A percentile compares a stretch with the other conserved stretches of the same genome.
These are phyloP conservation scores for Lumnitzera littorea DNA, from an alignment of 345 rosid species.

Conservation along the genomic window DNA sequence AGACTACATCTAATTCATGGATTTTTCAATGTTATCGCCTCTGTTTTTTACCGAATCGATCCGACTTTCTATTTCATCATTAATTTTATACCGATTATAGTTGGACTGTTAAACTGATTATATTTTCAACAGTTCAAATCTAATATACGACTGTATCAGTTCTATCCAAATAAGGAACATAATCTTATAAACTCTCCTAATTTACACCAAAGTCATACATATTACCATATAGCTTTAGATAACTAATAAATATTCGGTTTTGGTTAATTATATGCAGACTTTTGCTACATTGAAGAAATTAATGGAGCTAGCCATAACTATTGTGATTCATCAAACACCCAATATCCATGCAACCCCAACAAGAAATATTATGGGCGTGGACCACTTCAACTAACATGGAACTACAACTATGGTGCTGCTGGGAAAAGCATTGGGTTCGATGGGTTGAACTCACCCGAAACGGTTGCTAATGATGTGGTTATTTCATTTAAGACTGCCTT, in stretches of 20 bases:
- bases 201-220: too few species aligned
- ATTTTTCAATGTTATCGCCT: too few species aligned
- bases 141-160: too few species aligned
- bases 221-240: too few species aligned
- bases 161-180: too few species aligned
- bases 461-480: slow-evolving; percentile 27
- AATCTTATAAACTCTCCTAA: background rate
- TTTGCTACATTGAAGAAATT: slow-evolving; percentile 55
- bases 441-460: slow-evolving; percentile 32
- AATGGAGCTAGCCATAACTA: slow-evolving; percentile 42
- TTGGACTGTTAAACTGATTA: too few species aligned
- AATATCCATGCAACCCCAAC: slow-evolving; percentile 49
- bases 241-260: background rate
- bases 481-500: slow-evolving; percentile 38
- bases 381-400: slow-evolving; percentile 50
- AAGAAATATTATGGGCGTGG: slow-evolving; percentile 42
- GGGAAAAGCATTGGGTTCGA: slow-evolving; percentile 29
- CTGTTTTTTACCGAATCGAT: too few species aligned
- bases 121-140: too few species aligned
- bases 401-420: slow-evolving; percentile 41
- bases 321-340: slow-evolving; percentile 29
- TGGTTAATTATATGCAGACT: slow-evolving; percentile 30
- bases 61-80: too few species aligned
- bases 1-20: slow-evolving; percentile 7
- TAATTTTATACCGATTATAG: too few species aligned